Percentiles rank a stretch among this genome's conserved stretches.
These are phyloP conservation scores for Phytophthora hibernalis DNA, from an alignment of 352 stramenopile species.

Conservation along the genomic window DNA sequence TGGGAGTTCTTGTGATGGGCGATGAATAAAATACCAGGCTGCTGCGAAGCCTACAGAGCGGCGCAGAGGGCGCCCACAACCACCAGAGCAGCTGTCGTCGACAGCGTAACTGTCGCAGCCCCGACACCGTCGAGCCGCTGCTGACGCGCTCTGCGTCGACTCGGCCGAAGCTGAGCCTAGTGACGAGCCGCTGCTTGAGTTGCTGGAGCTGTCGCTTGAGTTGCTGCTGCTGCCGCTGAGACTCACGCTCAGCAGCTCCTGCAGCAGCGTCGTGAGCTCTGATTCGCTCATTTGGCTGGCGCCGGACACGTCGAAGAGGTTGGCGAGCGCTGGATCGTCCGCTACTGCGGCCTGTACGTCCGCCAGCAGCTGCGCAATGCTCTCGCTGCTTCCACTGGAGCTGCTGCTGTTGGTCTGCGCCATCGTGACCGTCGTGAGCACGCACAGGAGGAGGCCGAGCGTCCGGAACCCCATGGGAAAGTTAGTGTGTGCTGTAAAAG, in stretches of 20 bases:
- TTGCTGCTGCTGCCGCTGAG: constrained; percentile 12
- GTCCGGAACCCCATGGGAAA: constrained; percentile 23
- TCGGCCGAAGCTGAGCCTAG: constrained; percentile 11
- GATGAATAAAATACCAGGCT: too few species aligned
- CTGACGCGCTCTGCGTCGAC: constrained; percentile 20
- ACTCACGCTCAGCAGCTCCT: constrained; percentile 36
- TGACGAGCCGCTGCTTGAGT: background rate
- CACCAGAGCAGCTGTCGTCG: constrained; percentile 10
- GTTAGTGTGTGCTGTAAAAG: background rate
- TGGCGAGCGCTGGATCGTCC: constrained; percentile 39
- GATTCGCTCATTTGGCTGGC: constrained; percentile 47
- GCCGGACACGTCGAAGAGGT: constrained; percentile 48
- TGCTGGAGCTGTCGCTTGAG: constrained; percentile 5
- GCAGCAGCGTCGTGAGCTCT: constrained; percentile 42
- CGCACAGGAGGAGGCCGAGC: constrained; percentile 24
- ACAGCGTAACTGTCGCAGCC: constrained; percentile 16
- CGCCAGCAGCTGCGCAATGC: constrained; percentile 37
- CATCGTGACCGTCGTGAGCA: constrained; percentile 20
- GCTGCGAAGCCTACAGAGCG: constrained; percentile 24
- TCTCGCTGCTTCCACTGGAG: constrained; percentile 27
- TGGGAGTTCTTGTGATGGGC: too few species aligned
- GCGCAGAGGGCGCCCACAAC: constrained; percentile 13
- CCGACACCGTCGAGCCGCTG: constrained; percentile 19
- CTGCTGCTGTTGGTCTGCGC: constrained; percentile 26
- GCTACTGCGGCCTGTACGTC: constrained; percentile 46